Evolutionary conservation across 257 asterid genomes (phyloP).

Genomic region (Mitragyna speciosa): DNA sequence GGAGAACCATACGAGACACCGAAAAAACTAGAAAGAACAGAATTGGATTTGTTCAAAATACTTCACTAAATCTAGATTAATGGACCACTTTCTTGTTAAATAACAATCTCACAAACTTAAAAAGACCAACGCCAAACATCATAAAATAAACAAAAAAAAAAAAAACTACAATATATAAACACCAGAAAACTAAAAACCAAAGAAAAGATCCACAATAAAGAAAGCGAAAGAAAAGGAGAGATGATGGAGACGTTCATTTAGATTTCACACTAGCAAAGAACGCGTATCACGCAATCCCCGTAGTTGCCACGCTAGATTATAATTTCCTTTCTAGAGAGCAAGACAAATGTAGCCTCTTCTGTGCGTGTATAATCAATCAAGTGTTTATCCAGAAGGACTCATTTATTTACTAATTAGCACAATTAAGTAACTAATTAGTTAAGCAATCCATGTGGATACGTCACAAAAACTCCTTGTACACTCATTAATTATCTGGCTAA

Average conservation of each 20-base stretch:
- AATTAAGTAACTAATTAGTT: not conserved
- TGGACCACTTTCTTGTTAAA: not conserved
- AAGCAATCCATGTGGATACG: not conserved
- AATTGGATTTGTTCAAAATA: not conserved
- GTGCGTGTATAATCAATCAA: not conserved
- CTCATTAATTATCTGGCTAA: not conserved
- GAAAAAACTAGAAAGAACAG: not conserved
- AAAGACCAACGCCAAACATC: not conserved
- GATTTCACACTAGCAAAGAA: not conserved
- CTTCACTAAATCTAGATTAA: not conserved
- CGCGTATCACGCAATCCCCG: not conserved
- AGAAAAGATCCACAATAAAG: not conserved
- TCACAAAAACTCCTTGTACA: not conserved
- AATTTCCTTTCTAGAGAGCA: not conserved
- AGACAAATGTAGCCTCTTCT: not conserved
- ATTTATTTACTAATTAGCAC: too few species aligned
- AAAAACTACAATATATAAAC: too few species aligned
- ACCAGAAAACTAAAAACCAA: not conserved
- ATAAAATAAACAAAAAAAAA: not conserved
- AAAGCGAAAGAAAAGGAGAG: not conserved
- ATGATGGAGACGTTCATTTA: not conserved
- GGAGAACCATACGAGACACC: not conserved
- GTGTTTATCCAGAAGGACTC: constrained; percentile 8
- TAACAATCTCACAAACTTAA: not conserved
- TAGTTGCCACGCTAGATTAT: not conserved